These are phyloP conservation scores for Clonostachys chloroleuca DNA, from an alignment of 2,329 filamentous ascomycete species.

Conservation along the genomic window DNA sequence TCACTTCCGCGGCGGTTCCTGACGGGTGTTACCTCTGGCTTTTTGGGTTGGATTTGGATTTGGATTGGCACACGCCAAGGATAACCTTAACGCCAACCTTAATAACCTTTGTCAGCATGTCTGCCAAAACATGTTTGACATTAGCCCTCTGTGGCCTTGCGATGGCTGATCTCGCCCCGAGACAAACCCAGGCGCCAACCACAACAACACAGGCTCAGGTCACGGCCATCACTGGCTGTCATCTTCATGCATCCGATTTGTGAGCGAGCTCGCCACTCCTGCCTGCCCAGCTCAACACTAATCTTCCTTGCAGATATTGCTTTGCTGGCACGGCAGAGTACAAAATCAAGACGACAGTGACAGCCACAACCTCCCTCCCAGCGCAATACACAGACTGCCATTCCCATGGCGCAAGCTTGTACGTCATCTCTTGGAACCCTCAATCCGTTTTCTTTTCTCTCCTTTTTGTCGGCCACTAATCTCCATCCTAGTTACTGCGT, in stretches of 20 bases:
- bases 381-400: constrained; percentile 63
- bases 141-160: too few species aligned
- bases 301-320: constrained; percentile 28
- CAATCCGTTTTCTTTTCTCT: neutral
- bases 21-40: too few species aligned
- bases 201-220: constrained; percentile 13
- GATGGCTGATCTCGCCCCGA: constrained; percentile 11
- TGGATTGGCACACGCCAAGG: too few species aligned
- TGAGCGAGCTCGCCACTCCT: constrained; percentile 15
- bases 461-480: neutral
- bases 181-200: constrained; percentile 22
- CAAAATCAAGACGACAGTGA: constrained; percentile 39
- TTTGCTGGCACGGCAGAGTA: constrained; percentile 37
- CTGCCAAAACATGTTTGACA: too few species aligned
- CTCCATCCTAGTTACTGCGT: constrained; percentile 50
- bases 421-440: constrained; percentile 13
- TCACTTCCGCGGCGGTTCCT: too few species aligned
- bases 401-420: constrained; percentile 53
- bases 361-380: constrained; percentile 50
- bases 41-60: too few species aligned
- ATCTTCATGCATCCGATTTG: constrained; percentile 33
- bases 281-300: constrained; percentile 1
- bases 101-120: too few species aligned
- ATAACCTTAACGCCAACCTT: too few species aligned
- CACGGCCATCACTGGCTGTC: constrained; percentile 33